Base-by-base conservation (phyloP, 306 rosid species). In the Cicer yamashitae region DNA sequence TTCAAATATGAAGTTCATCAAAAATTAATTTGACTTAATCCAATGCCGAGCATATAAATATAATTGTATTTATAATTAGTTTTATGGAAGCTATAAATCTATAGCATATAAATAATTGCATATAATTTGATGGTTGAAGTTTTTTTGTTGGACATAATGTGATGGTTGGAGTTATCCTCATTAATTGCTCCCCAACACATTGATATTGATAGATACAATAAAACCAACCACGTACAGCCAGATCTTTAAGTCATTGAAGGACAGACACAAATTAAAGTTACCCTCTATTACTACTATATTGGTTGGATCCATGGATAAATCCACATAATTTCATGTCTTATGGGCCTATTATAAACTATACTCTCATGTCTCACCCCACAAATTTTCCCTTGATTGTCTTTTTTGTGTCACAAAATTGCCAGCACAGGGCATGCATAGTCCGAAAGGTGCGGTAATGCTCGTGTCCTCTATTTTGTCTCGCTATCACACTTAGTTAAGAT, bases 311-410 rank as follows among this genome's bases (percentile, higher is more conserved):
- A 52, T 67, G 43, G 38, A 43, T 68, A 64, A 67, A 52, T 30
- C 47, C 70, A 67, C 6, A 61, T 44, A 17, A 77, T 43, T 68
- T 77, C 61, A 60, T 17, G 52, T 38, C 46, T 2, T 48, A 34
- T 30, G 34, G 75, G 30, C 56, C 47, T 48, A 56, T 63, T 61
- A 13, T 67, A 18, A 68, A 72, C 73, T 20, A 45, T 67, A 74
- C 39, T 37, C 80, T 78, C 70, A 34, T 77, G 67, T 77, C 70
- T 77, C 79, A 6, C 64, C 77, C 80, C 59, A 67, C 73, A 69
- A 45, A 10, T 12, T 58, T 65, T 22, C 53, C 20, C 2, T 30
- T 67, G 1, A n/a, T 74, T 81, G 74, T 73, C 68, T 57, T 75
- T 71, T 82, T 34, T 64, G 51, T 53, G 69, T 52, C 61, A 41